These are phyloP conservation scores for Hygrocybe coccinea DNA, from an alignment of 768 basidiomycete genomes.

Conservation along the genomic window DNA sequence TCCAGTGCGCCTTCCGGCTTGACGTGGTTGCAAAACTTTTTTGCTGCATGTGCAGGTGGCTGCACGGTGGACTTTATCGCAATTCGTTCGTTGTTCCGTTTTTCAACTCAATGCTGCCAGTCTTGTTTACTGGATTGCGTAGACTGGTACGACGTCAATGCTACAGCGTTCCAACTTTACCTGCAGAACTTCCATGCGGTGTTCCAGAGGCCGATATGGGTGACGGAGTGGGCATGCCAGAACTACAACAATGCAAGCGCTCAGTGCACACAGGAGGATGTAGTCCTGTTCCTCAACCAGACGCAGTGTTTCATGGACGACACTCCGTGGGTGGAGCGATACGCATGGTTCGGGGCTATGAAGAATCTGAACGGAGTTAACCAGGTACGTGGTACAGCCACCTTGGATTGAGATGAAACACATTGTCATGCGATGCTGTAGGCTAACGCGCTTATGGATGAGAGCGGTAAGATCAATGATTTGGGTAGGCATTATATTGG, in stretches of 20 bases:
- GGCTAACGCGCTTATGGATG: slow-evolving; percentile 43
- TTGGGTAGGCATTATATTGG: slow-evolving; percentile 49
- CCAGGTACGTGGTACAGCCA: slow-evolving; percentile 28
- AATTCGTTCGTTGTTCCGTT: slow-evolving; percentile 36
- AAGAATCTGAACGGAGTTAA: slow-evolving; percentile 46
- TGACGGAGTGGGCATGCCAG: slow-evolving; percentile 59
- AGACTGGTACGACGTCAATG: slow-evolving; percentile 53
- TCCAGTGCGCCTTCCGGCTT: slow-evolving; percentile 50
- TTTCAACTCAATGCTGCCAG: background rate
- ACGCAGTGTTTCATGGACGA: slow-evolving; percentile 53
- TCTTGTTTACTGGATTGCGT: background rate
- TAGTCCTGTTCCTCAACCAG: slow-evolving; percentile 44
- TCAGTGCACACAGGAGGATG: slow-evolving; percentile 45
- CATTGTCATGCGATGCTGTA: slow-evolving; percentile 10
- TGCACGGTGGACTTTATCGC: slow-evolving; percentile 58
- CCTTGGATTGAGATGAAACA: background rate
- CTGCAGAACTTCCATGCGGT: slow-evolving; percentile 46
- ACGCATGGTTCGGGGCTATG: slow-evolving; percentile 60
- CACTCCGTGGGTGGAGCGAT: slow-evolving; percentile 50
- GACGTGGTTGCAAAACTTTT: slow-evolving; percentile 51
- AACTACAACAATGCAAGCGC: slow-evolving; percentile 20
- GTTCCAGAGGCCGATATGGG: slow-evolving; percentile 52
- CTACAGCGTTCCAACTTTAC: slow-evolving; percentile 43
- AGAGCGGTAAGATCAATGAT: slow-evolving; percentile 39
- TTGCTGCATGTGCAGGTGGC: slow-evolving; percentile 42